Conservation (phyloP, 352 stramenopile species). For the Phytophthora aleatoria region DNA sequence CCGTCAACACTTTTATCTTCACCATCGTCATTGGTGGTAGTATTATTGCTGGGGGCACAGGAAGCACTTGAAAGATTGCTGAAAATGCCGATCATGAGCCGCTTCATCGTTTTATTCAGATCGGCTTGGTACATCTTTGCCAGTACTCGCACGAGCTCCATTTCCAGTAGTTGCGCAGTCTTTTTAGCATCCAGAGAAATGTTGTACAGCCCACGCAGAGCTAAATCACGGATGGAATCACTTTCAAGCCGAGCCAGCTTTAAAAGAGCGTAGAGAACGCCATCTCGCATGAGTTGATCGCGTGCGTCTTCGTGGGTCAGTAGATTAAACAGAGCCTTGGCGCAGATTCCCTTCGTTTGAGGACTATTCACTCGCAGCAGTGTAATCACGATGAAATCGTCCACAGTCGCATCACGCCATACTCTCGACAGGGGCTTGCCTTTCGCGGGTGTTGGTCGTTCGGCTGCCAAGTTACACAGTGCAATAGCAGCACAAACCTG, state of each 20-base stretch:
- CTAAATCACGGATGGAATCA: constrained; percentile 75
- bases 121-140: constrained; percentile 79
- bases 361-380: constrained; percentile 84
- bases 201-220: constrained; percentile 80
- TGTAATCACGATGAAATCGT: constrained; percentile 89
- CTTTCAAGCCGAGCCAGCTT: constrained; percentile 83
- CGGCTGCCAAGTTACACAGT: constrained; percentile 84
- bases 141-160: constrained; percentile 82
- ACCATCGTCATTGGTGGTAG: constrained; percentile 1
- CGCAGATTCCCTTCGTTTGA: constrained; percentile 84
- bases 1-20: constrained; percentile 3
- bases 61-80: constrained; percentile 65
- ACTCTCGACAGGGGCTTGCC: constrained; percentile 33
- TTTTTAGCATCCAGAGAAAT: constrained; percentile 60
- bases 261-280: constrained; percentile 84
- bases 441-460: constrained; percentile 36
- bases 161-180: constrained; percentile 64
- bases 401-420: constrained; percentile 71
- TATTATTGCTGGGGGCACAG: constrained; percentile 1
- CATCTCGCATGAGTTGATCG: constrained; percentile 73
- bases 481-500: constrained; percentile 85
- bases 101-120: constrained; percentile 80
- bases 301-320: constrained; percentile 79
- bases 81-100: constrained; percentile 74
- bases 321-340: constrained; percentile 87